A percentile compares a stretch with the other conserved stretches of the same genome.
Evolutionary conservation across 2,329 filamentous ascomycete genomes (phyloP).

Genomic region (Fusarium marasasianum): DNA sequence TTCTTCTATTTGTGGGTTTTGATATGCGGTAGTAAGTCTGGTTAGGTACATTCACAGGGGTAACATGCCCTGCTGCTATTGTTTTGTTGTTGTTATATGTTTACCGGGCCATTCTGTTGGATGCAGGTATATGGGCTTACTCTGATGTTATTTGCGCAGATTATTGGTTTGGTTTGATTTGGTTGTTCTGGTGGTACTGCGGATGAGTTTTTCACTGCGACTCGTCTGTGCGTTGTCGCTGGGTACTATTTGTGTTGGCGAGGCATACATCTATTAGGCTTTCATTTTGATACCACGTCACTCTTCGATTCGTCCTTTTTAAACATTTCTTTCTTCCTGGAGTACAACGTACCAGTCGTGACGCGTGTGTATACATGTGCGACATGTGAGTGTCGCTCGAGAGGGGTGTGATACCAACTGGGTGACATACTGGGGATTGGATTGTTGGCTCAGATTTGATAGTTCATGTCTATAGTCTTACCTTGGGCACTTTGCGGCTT

Average conservation of each 20-base stretch:
- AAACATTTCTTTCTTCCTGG: conserved; percentile 15
- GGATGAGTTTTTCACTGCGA: conserved; percentile 33
- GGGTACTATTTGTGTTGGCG: conserved; percentile 32
- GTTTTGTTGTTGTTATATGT: conserved; percentile 19
- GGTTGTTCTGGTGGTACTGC: conserved; percentile 3
- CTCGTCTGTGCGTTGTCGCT: conserved; percentile 35
- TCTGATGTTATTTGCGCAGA: conserved; percentile 21
- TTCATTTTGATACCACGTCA: conserved; percentile 45
- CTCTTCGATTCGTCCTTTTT: conserved; percentile 37
- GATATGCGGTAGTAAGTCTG: conserved; percentile 11
- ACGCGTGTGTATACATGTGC: background rate
- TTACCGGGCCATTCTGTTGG: conserved; percentile 12
- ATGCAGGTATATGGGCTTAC: conserved; percentile 32
- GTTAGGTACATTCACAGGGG: conserved; percentile 28
- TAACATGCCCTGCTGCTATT: conserved; percentile 24
- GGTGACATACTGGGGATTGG: background rate
- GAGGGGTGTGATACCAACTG: background rate
- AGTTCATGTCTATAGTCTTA: background rate
- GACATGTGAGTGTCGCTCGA: background rate
- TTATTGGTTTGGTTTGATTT: conserved; percentile 31
- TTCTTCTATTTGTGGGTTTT: conserved; percentile 1
- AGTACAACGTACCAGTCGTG: background rate
- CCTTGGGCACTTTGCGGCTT: background rate
- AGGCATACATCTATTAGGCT: conserved; percentile 42
- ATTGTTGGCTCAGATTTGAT: background rate